Percentiles rank a stretch among this genome's conserved stretches.
Conservation (phyloP, 1,284 basidiomycete genomes). For the Grifola frondosa region DNA sequence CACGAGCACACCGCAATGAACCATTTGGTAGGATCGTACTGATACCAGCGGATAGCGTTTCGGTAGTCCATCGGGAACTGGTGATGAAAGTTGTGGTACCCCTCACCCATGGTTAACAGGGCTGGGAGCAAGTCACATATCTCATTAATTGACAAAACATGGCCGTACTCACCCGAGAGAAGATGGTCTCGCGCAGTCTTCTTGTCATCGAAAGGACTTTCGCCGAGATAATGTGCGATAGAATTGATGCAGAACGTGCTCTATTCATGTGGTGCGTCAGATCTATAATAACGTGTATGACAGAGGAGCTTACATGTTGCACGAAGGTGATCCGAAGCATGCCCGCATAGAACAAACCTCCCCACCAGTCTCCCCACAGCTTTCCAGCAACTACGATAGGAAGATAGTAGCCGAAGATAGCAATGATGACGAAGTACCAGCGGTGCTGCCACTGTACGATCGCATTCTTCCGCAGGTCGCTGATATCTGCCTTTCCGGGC, state of each 20-base stretch:
- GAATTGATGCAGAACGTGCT: slow-evolving; percentile 93
- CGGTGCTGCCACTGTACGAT: slow-evolving; percentile 86
- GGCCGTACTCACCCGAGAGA: slow-evolving; percentile 46
- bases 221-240: slow-evolving; percentile 85
- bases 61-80: slow-evolving; percentile 87
- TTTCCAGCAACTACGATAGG: slow-evolving; percentile 78
- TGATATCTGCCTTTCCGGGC: slow-evolving; percentile 77
- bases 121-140: slow-evolving; percentile 43
- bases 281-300: too few species aligned
- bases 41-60: slow-evolving; percentile 70
- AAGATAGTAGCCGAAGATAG: slow-evolving; percentile 65
- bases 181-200: slow-evolving; percentile 83
- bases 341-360: slow-evolving; percentile 81
- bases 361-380: slow-evolving; percentile 81
- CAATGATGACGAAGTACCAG: slow-evolving; percentile 51
- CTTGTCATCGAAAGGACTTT: slow-evolving; percentile 83
- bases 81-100: slow-evolving; percentile 92
- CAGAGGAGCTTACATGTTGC: slow-evolving; percentile 67
- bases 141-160: background rate
- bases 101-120: slow-evolving; percentile 86
- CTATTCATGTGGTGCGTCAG: slow-evolving; percentile 38
- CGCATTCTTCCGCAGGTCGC: slow-evolving; percentile 75
- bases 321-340: slow-evolving; percentile 65
- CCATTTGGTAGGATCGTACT: slow-evolving; percentile 77
- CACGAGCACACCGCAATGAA: slow-evolving; percentile 71